These are phyloP conservation scores for Prasinococcaceae sp. DNA, from an alignment of 139 green algal genomes.

Conservation along the genomic window DNA sequence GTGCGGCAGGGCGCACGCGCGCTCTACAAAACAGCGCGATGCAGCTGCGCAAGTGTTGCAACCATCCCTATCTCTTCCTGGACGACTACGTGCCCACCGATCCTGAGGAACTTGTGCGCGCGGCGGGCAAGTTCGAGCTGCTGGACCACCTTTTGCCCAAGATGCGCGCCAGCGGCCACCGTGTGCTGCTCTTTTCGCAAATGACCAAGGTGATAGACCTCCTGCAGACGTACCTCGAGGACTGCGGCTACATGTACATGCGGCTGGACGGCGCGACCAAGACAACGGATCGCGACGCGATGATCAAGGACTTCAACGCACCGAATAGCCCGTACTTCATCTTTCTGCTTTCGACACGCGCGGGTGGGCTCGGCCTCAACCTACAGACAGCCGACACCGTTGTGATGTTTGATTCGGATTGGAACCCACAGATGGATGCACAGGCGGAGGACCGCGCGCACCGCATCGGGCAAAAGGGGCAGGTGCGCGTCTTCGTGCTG, in stretches of 20 bases:
- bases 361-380: conserved; percentile 62
- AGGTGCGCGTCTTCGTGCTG: conserved; percentile 61
- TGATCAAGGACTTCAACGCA: conserved; percentile 49
- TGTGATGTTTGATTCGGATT: conserved; percentile 56
- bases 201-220: conserved; percentile 57
- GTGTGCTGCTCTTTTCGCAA: conserved; percentile 74
- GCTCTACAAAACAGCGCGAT: conserved; percentile 25
- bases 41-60: conserved; percentile 52
- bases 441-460: conserved; percentile 62
- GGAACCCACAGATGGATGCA: conserved; percentile 51
- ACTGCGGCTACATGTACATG: conserved; percentile 37
- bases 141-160: conserved; percentile 51
- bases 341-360: conserved; percentile 61
- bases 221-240: conserved; percentile 36
- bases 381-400: conserved; percentile 69
- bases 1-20: conserved; percentile 2
- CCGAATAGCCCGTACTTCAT: conserved; percentile 39
- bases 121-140: conserved; percentile 47
- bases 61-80: conserved; percentile 56
- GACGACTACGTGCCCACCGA: conserved; percentile 28
- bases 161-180: conserved; percentile 26
- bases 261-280: conserved; percentile 62
- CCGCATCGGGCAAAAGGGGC: conserved; percentile 51
- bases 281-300: conserved; percentile 31
- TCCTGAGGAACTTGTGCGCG: conserved; percentile 30